Conservation (phyloP, 176 grass and related monocot genomes). For the Calamus simplicifolius region DNA sequence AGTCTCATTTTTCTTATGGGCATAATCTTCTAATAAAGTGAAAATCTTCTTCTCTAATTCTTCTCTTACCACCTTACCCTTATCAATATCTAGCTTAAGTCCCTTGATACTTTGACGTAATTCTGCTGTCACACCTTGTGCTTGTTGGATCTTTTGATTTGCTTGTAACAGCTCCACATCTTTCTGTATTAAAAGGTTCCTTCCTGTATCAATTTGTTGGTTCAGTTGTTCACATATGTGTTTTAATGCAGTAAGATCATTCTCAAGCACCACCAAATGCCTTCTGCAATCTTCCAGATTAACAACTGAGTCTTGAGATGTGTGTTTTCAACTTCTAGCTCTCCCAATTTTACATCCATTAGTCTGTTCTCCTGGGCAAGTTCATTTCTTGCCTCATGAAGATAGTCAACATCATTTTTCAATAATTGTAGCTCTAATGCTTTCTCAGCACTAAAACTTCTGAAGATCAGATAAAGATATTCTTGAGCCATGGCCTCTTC, state of each 20-base stretch:
- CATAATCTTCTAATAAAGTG: neutral
- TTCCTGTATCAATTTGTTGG: constrained; percentile 29
- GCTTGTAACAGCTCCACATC: constrained; percentile 43
- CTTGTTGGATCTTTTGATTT: constrained; percentile 36
- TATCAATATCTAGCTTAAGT: neutral
- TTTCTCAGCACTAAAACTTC: constrained; percentile 51
- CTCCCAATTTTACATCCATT: constrained; percentile 50
- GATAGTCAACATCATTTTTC: constrained; percentile 27
- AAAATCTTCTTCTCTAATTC: constrained; percentile 3
- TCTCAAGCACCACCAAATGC: constrained; percentile 22
- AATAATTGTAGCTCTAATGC: constrained; percentile 35
- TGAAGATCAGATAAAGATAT: constrained; percentile 48
- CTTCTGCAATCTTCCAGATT: constrained; percentile 2
- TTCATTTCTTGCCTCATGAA: constrained; percentile 42
- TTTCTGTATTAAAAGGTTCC: constrained; percentile 18
- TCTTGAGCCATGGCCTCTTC: constrained; percentile 49
- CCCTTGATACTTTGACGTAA: constrained; percentile 35
- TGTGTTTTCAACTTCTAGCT: constrained; percentile 51
- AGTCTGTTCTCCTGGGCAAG: constrained; percentile 47
- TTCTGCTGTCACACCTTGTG: constrained; percentile 20
- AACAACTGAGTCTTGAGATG: constrained; percentile 10
- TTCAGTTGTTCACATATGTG: constrained; percentile 35
- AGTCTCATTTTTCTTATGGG: neutral
- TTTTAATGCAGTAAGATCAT: constrained; percentile 39
- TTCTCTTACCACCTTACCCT: constrained; percentile 1